These are phyloP conservation scores for Pythium grandisporangium DNA, from an alignment of 352 stramenopile genomes.

Conservation along the genomic window DNA sequence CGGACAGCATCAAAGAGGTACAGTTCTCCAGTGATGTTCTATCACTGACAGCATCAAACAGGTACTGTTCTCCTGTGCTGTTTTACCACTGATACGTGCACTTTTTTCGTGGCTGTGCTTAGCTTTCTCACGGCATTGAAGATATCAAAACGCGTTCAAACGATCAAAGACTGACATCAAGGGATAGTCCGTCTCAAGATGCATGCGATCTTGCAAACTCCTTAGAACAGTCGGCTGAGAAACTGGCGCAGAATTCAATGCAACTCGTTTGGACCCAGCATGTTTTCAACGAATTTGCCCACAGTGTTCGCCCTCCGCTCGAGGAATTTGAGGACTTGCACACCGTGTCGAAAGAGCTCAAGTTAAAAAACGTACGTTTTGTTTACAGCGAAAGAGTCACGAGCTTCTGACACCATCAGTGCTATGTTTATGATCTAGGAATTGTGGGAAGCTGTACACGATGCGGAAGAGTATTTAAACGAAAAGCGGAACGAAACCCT, in stretches of 20 bases:
- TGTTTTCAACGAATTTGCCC: slow-evolving; percentile 28
- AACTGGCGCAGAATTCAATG: slow-evolving; percentile 14
- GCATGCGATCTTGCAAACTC: slow-evolving; percentile 14
- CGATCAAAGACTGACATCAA: slow-evolving; percentile 21
- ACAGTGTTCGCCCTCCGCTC: slow-evolving; percentile 10
- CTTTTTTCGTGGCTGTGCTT: background rate
- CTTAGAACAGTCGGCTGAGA: slow-evolving; percentile 19
- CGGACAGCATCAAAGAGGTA: slow-evolving; percentile 14
- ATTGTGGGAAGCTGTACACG: slow-evolving; percentile 45
- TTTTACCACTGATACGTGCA: too few species aligned
- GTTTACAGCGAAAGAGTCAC: too few species aligned
- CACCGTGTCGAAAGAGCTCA: slow-evolving; percentile 22
- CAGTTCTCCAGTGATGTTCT: too few species aligned
- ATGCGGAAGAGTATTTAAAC: slow-evolving; percentile 31
- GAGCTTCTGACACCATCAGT: too few species aligned
- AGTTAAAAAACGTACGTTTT: slow-evolving; percentile 32
- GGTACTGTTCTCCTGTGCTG: too few species aligned
- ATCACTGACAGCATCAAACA: too few species aligned
- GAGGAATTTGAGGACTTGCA: slow-evolving; percentile 32
- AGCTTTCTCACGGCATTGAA: slow-evolving; percentile 6
- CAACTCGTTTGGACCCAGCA: slow-evolving; percentile 24
- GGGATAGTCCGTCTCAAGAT: slow-evolving; percentile 19
- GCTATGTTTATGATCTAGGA: too few species aligned
- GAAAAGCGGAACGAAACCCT: slow-evolving; percentile 25
- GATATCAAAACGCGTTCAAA: slow-evolving; percentile 18